These are phyloP conservation scores for Diaporthe aspalathi DNA, from an alignment of 2,329 filamentous ascomycete genomes.

Conservation along the genomic window DNA sequence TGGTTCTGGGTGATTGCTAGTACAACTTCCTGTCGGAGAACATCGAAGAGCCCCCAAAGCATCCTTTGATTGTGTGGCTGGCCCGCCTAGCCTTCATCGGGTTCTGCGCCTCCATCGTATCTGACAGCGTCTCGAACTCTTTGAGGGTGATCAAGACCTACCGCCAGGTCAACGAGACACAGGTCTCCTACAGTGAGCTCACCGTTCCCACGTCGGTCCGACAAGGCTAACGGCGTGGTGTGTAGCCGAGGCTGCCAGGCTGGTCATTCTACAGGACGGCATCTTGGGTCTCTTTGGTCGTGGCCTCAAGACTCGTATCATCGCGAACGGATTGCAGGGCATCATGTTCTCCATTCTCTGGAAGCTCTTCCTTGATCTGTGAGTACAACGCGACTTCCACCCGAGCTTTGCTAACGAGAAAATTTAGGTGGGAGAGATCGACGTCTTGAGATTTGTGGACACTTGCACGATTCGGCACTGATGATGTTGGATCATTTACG, in stretches of 20 bases:
- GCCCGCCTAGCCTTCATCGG: constrained; percentile 56
- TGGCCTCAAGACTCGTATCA: constrained; percentile 59
- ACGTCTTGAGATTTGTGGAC: background rate
- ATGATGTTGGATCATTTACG: too few relatives aligned
- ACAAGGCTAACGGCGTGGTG: background rate
- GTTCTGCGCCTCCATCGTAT: constrained; percentile 58
- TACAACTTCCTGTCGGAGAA: constrained; percentile 57
- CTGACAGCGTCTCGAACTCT: constrained; percentile 60
- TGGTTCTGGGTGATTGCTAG: constrained; percentile 42
- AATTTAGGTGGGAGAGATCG: constrained; percentile 11
- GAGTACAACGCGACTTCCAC: constrained; percentile 41
- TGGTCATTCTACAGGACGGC: constrained; percentile 56
- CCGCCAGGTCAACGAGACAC: constrained; percentile 60
- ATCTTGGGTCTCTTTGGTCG: constrained; percentile 56
- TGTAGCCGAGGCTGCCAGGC: constrained; percentile 55
- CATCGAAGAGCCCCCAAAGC: constrained; percentile 54
- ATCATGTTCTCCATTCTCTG: constrained; percentile 61
- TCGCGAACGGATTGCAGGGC: constrained; percentile 61
- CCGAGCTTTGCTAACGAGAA: background rate
- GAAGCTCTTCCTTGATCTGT: constrained; percentile 62
- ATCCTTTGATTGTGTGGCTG: constrained; percentile 55
- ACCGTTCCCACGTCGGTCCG: rapidly evolving
- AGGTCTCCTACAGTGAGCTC: constrained; percentile 57
- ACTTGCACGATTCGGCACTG: background rate
- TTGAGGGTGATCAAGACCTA: constrained; percentile 61